Evolutionary conservation across 176 grass and related monocot species (phyloP).

Genomic region (Hordeum vulgare): DNA sequence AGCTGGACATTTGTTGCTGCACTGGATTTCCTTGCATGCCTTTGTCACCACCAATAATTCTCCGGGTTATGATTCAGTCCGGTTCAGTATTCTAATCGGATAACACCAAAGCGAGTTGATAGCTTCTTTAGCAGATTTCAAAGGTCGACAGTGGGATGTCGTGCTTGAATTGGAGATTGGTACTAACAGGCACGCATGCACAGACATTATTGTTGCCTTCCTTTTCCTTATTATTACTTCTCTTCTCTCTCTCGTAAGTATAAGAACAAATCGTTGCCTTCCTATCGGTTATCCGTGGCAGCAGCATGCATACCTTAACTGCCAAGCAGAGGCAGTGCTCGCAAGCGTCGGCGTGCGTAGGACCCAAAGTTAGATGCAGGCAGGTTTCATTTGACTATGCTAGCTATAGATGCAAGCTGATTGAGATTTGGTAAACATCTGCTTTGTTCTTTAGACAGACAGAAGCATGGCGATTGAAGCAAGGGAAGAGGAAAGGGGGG

Average conservation of each 20-base stretch:
- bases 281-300: constrained; percentile 9
- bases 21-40: neutral
- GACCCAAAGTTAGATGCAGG: constrained; percentile 43
- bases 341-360: constrained; percentile 34
- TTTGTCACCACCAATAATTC: neutral
- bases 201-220: constrained; percentile 14
- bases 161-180: constrained; percentile 29
- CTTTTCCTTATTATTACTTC: neutral
- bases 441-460: neutral
- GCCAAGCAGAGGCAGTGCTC: neutral
- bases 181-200: constrained; percentile 21
- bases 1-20: constrained; percentile 15
- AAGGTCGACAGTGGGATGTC: constrained; percentile 24
- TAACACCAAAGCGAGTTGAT: constrained; percentile 10
- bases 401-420: constrained; percentile 11
- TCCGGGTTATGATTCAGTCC: neutral
- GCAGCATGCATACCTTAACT: constrained; percentile 30
- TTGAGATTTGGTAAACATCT: constrained; percentile 30
- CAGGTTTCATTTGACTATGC: constrained; percentile 13
- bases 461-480: constrained; percentile 39
- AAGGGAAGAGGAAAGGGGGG: neutral
- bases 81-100: neutral
- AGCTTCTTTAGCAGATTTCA: neutral
- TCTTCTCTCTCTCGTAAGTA: neutral
- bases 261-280: constrained; percentile 26